Conservation (phyloP, 257 asterid species). For the Primulina eburnea region DNA sequence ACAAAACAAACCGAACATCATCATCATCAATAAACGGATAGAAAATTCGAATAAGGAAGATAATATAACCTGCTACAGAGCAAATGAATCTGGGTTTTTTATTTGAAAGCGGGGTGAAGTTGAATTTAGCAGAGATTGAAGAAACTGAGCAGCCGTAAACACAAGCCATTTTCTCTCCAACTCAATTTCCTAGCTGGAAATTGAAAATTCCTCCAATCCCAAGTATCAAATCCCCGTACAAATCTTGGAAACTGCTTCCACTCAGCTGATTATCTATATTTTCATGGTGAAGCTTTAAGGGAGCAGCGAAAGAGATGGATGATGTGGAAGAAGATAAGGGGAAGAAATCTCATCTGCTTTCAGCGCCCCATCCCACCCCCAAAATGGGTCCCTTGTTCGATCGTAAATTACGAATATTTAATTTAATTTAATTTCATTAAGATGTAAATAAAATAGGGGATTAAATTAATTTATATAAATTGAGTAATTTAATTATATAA, state of each 20-base stretch:
- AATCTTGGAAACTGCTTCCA: not conserved
- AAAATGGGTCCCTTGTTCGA: no score
- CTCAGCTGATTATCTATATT: not conserved
- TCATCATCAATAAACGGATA: not conserved
- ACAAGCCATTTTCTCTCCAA: constrained; percentile 35
- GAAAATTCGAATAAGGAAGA: not conserved
- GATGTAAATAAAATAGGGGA: no score
- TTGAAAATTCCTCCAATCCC: not conserved
- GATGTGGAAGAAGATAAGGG: not conserved
- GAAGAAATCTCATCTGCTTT: not conserved
- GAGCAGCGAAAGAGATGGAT: not conserved
- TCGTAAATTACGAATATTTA: no score
- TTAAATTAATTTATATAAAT: no score
- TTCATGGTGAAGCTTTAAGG: not conserved
- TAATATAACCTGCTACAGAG: constrained; percentile 47
- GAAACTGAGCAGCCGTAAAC: constrained; percentile 46
- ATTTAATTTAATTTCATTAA: no score
- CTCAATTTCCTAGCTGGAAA: not conserved
- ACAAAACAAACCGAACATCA: not conserved
- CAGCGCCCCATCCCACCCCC: no score
- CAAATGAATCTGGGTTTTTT: constrained; percentile 48
- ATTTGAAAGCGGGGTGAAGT: constrained; percentile 31
- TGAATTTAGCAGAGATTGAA: constrained; percentile 41
- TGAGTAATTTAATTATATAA: no score
- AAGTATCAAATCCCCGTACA: no score